Conservation (phyloP, 2,329 filamentous ascomycete genomes). For the Zymoseptoria tritici region DNA sequence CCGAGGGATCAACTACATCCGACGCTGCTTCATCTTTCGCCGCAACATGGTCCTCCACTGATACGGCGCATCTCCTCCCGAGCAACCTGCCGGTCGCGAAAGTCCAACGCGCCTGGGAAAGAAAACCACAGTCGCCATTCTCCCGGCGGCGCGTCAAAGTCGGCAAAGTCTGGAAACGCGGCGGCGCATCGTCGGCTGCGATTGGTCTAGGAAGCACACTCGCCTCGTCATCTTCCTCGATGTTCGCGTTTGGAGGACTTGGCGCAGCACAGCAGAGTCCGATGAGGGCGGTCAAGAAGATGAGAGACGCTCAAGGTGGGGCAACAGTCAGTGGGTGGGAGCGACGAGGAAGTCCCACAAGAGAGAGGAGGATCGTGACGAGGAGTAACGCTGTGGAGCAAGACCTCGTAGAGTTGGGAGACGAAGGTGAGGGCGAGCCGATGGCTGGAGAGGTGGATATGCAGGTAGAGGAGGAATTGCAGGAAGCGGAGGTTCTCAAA, state of each 20-base stretch:
- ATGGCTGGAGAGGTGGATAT: not conserved
- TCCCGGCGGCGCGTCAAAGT: constrained; percentile 28
- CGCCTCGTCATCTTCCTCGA: not conserved
- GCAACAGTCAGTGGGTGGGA: constrained; percentile 24
- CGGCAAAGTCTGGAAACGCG: constrained; percentile 42
- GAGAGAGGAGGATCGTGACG: constrained; percentile 25
- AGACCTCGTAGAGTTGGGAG: constrained; percentile 20
- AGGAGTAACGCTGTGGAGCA: constrained; percentile 13
- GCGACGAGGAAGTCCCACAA: constrained; percentile 19
- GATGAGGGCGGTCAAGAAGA: constrained; percentile 39
- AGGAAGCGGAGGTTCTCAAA: constrained; percentile 14
- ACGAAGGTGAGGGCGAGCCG: constrained; percentile 8
- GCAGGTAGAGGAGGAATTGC: constrained; percentile 1
- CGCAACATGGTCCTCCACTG: constrained; percentile 34
- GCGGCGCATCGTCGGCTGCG: constrained; percentile 1
- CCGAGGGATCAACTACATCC: not conserved
- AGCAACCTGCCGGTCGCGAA: constrained; percentile 35
- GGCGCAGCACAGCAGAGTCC: constrained; percentile 23
- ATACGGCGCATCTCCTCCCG: constrained; percentile 36
- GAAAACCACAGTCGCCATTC: constrained; percentile 37
- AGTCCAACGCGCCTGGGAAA: constrained; percentile 43
- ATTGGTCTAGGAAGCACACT: not conserved
- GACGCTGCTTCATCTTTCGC: not conserved
- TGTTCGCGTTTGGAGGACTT: not conserved
- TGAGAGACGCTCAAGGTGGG: constrained; percentile 25